Evolutionary conservation across 169 alveolate genomes (phyloP).

Genomic region (Plasmodium coatneyi): DNA sequence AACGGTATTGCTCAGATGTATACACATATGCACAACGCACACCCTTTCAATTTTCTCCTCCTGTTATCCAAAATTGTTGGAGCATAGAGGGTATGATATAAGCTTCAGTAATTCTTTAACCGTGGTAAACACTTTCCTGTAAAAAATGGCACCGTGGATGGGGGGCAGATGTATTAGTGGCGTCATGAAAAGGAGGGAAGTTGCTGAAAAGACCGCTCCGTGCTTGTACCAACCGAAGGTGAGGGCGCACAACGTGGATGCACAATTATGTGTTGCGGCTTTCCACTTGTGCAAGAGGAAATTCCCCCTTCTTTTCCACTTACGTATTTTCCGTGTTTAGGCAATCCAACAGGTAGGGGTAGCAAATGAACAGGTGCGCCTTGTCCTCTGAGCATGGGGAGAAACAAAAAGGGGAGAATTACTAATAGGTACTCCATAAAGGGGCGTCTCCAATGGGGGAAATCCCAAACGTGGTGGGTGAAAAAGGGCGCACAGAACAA

Average conservation of each 20-base stretch:
- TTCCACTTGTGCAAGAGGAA: not conserved
- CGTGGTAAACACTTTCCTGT: constrained; percentile 54
- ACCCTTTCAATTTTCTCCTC: not conserved
- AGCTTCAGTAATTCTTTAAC: constrained; percentile 61
- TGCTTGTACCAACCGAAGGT: not conserved
- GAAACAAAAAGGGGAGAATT: not conserved
- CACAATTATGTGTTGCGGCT: not conserved
- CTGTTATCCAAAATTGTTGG: constrained; percentile 3
- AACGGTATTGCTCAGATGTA: not conserved
- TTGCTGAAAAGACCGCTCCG: not conserved
- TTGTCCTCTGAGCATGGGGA: constrained; percentile 32
- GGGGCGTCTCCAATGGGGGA: not conserved
- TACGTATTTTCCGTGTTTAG: constrained; percentile 72
- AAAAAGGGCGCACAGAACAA: not conserved
- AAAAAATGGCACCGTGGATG: not conserved
- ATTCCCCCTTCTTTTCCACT: not conserved
- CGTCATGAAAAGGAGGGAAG: not conserved
- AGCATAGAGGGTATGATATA: constrained; percentile 43
- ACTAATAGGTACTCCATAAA: not conserved
- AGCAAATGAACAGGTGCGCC: constrained; percentile 69
- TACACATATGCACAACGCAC: not conserved
- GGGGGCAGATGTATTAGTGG: not conserved
- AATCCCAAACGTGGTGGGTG: not conserved
- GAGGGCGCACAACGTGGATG: not conserved
- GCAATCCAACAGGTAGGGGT: constrained; percentile 65